Evolutionary conservation across 108 stramenopile species (phyloP), one percentile per base, ranked within the genome.

Genomic region (Aurantiochytrium sp.): DNA sequence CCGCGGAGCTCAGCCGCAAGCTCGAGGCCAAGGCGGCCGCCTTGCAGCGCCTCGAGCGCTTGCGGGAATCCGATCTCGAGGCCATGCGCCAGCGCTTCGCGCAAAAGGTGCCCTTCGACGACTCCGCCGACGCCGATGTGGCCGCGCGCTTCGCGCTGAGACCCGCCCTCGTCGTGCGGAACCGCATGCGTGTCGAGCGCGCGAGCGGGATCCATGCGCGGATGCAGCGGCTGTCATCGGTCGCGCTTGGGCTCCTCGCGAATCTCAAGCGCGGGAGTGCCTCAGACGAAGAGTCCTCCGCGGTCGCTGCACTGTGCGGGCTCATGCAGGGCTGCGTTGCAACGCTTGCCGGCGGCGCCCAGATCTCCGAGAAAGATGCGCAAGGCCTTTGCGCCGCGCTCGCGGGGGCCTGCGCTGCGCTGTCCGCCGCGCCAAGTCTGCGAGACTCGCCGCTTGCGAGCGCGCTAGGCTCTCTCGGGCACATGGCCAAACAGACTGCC

Each of bases 91-190:
- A 37, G 1, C 21, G 32, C n/a, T 81, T 81, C 24, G 45, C 73
- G 6, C n/a, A 39, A 12, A 81, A 81, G 39, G 73, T 81, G 12
- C 73, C 73, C 39, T 81, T 81, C 24, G 73, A 81, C 45, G 73
- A 81, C 45, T 22, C 73, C 24, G 36, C 73, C 21, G 73, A 81
- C 32, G 42, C 6, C 24, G 45, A 81, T 48, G 17, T 81, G 21
- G 39, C 30, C 12, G 12, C 8, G 8, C 27, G 59, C 32, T 65
- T 65, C 19, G 59, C 15, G 22, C 32, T 65, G 27, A 6, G 34
- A 6, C 24, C 59, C 8, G 34, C 32, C 27, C 10, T 65, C 22
- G 59, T 65, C 22, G 34, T 34, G 3, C 32, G 34, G 22, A 65
- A 34, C 59, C 27, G 59, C 32, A 65, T 34, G 27, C 59, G 59